Evolutionary conservation across 371 early-diverging fungal species (phyloP).

Genomic region (Syncephalis fuscata): DNA sequence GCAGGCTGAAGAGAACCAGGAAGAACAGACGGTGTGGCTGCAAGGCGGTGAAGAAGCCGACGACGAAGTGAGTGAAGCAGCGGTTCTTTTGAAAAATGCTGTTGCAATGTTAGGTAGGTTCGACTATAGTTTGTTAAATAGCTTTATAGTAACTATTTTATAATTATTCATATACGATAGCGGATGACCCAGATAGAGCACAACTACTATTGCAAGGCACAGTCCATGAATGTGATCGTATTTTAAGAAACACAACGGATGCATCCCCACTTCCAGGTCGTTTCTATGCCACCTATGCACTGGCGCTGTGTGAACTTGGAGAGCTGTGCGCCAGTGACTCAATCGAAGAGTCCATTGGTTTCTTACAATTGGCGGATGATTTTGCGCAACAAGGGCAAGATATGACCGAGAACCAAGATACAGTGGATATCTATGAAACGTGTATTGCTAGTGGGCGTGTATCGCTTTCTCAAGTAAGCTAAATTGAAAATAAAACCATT

Average conservation of each 20-base stretch:
- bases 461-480: neutral
- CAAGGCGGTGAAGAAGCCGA: too few relatives aligned
- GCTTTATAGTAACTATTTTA: too few relatives aligned
- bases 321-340: neutral
- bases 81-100: too few relatives aligned
- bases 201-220: neutral
- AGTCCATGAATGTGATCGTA: conserved; percentile 1
- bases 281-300: neutral
- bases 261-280: neutral
- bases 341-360: neutral
- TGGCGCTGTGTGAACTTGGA: neutral
- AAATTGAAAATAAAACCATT: neutral
- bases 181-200: neutral
- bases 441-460: neutral
- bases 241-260: neutral
- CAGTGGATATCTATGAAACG: neutral
- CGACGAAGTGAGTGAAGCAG: too few relatives aligned
- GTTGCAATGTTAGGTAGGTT: too few relatives aligned
- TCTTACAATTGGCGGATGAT: neutral
- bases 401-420: neutral
- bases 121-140: too few relatives aligned
- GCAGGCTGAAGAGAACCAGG: too few relatives aligned
- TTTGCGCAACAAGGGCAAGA: neutral
- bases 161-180: neutral
- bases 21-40: too few relatives aligned